phyloP scores from a whole-genome alignment of 2,329 filamentous ascomycete species.

The Escovopsis weberi region DNA sequence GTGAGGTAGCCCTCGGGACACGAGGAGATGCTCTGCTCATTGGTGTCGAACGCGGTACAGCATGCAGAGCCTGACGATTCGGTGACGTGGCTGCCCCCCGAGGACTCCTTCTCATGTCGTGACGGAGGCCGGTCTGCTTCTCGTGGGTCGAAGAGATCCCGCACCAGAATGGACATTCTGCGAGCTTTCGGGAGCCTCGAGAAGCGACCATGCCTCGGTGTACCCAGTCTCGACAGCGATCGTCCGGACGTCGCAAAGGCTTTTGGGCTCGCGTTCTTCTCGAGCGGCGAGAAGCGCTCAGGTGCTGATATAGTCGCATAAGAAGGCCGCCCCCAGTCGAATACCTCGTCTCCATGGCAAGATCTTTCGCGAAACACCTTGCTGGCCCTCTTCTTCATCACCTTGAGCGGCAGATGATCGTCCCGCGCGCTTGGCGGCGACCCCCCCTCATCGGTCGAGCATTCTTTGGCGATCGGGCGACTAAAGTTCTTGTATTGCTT shows the following conservation, averaged over 20 bases:
- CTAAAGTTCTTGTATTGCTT: background rate
- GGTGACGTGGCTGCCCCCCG: too few relatives aligned
- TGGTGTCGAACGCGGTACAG: background rate
- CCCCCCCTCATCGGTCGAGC: background rate
- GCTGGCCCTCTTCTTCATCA: constrained; percentile 3
- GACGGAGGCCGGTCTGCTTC: too few relatives aligned
- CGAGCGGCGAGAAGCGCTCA: too few relatives aligned
- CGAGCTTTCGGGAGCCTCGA: too few relatives aligned
- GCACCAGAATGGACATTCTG: too few relatives aligned
- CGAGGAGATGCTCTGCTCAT: background rate
- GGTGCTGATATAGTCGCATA: too few relatives aligned
- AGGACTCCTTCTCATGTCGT: background rate
- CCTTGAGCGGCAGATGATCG: background rate
- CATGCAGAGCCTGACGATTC: background rate
- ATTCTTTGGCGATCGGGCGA: background rate
- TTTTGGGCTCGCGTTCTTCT: background rate
- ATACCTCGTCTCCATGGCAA: background rate
- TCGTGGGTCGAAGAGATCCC: too few relatives aligned
- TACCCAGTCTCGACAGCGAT: too few relatives aligned
- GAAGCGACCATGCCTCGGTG: too few relatives aligned
- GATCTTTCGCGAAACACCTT: background rate
- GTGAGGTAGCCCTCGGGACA: background rate
- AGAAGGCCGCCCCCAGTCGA: background rate
- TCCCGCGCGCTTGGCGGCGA: background rate
- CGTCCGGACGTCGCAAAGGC: too few relatives aligned